A percentile compares a stretch with the other conserved stretches of the same genome.
Evolutionary conservation across 192 early-diverging fungal species (phyloP).

Genomic region (Dimargaris verticillata): DNA sequence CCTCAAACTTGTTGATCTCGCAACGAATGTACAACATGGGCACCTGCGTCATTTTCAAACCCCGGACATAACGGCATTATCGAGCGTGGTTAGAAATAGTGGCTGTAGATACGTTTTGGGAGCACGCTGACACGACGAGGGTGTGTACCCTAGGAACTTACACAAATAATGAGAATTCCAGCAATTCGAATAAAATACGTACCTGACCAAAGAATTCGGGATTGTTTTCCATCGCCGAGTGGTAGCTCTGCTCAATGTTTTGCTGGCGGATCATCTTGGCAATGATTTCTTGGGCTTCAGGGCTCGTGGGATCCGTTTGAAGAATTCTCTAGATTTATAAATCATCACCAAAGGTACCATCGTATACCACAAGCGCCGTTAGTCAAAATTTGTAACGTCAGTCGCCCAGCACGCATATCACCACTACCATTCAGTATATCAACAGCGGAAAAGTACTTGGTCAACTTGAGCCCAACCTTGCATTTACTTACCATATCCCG

Average conservation of each 20-base stretch:
- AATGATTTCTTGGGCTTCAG: constrained; percentile 80
- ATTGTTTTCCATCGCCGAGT: constrained; percentile 80
- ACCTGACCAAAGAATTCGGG: constrained; percentile 80
- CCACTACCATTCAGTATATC: too few relatives aligned
- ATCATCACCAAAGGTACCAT: not conserved
- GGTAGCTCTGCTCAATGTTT: constrained; percentile 67
- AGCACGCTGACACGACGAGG: too few relatives aligned
- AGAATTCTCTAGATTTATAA: not conserved
- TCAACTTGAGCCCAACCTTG: too few relatives aligned
- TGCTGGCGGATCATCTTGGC: constrained; percentile 77
- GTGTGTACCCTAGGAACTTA: too few relatives aligned
- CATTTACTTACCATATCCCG: too few relatives aligned
- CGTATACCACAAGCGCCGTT: too few relatives aligned
- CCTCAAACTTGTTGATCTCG: constrained; percentile 70
- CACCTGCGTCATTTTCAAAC: constrained; percentile 18
- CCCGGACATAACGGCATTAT: too few relatives aligned
- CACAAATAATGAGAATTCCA: too few relatives aligned
- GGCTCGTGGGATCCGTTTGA: constrained; percentile 69
- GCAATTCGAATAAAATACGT: too few relatives aligned
- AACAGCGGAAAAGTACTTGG: too few relatives aligned
- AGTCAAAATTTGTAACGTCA: not conserved
- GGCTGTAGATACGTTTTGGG: too few relatives aligned
- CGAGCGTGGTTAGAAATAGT: too few relatives aligned
- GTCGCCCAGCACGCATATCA: not conserved
- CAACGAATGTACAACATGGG: constrained; percentile 83